phyloP scores from a whole-genome alignment of 164 flowering plant species.

The Saururus chinensis region DNA sequence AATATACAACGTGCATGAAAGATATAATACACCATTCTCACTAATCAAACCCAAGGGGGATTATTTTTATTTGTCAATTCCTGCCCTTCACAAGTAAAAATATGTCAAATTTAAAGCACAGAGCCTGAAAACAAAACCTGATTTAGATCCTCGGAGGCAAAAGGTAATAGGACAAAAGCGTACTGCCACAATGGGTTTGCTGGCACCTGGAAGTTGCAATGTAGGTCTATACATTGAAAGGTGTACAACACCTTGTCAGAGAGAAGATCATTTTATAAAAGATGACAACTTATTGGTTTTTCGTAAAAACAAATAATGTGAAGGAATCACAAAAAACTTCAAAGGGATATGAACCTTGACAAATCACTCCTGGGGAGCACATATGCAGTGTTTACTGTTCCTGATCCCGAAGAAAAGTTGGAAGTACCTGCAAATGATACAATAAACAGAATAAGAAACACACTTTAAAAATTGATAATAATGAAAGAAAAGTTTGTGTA shows the following conservation, averaged over 20 bases:
- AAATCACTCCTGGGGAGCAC: slow-evolving; percentile 81
- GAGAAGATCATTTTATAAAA: not conserved
- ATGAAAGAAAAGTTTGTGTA: too few relatives aligned
- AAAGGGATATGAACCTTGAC: slow-evolving; percentile 36
- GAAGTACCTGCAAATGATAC: slow-evolving; percentile 42
- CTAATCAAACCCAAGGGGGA: not conserved
- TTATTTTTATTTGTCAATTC: too few relatives aligned
- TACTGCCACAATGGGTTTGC: slow-evolving; percentile 83
- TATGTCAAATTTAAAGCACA: too few relatives aligned
- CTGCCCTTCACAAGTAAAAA: not conserved
- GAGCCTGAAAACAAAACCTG: slow-evolving; percentile 27
- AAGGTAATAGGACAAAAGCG: slow-evolving; percentile 78
- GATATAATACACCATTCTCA: too few relatives aligned
- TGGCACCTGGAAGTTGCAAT: slow-evolving; percentile 79
- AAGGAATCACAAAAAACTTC: not conserved
- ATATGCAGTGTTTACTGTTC: slow-evolving; percentile 61
- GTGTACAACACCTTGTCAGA: not conserved
- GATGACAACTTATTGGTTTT: not conserved
- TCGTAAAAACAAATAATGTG: not conserved
- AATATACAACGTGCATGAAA: too few relatives aligned
- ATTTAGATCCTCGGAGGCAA: slow-evolving; percentile 49
- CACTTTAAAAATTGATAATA: too few relatives aligned
- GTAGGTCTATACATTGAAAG: slow-evolving; percentile 58
- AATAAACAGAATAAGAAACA: slow-evolving; percentile 3
- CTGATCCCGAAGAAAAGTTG: slow-evolving; percentile 54